phyloP scores from a whole-genome alignment of 179 eudicot species.

The Beta macrorhiza region DNA sequence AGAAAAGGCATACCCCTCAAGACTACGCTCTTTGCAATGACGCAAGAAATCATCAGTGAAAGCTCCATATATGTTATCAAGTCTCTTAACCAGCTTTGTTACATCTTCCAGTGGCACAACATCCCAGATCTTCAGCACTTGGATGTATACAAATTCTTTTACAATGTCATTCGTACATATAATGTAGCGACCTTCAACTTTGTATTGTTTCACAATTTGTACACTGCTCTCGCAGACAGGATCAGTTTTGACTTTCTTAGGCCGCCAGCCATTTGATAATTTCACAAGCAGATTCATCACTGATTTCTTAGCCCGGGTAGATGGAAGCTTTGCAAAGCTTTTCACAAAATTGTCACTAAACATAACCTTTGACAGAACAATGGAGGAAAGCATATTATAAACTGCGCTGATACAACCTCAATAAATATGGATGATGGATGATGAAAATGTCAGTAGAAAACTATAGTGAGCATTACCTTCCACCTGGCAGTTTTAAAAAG shows the following conservation, averaged over 20 bases:
- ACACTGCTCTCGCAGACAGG: slow-evolving; percentile 44
- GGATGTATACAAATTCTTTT: slow-evolving; percentile 39
- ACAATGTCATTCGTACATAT: slow-evolving; percentile 55
- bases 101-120: slow-evolving; percentile 56
- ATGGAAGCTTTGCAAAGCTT: slow-evolving; percentile 50
- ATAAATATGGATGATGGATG: background rate
- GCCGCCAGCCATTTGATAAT: slow-evolving; percentile 78
- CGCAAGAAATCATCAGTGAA: slow-evolving; percentile 48
- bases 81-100: slow-evolving; percentile 46
- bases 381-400: background rate
- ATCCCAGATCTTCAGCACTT: slow-evolving; percentile 76
- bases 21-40: slow-evolving; percentile 46
- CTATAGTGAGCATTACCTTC: slow-evolving; percentile 49
- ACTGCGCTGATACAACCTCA: background rate
- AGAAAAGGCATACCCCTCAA: slow-evolving; percentile 52
- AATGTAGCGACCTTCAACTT: slow-evolving; percentile 52
- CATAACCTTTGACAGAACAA: slow-evolving; percentile 40
- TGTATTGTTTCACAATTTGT: slow-evolving; percentile 48
- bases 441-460: background rate
- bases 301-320: slow-evolving; percentile 39
- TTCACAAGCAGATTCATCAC: slow-evolving; percentile 54
- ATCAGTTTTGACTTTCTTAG: slow-evolving; percentile 48
- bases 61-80: slow-evolving; percentile 51
- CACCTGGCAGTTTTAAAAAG: slow-evolving; percentile 52
- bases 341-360: slow-evolving; percentile 63